These are phyloP conservation scores for Ceriops tagal DNA, from an alignment of 345 rosid species.

Conservation along the genomic window DNA sequence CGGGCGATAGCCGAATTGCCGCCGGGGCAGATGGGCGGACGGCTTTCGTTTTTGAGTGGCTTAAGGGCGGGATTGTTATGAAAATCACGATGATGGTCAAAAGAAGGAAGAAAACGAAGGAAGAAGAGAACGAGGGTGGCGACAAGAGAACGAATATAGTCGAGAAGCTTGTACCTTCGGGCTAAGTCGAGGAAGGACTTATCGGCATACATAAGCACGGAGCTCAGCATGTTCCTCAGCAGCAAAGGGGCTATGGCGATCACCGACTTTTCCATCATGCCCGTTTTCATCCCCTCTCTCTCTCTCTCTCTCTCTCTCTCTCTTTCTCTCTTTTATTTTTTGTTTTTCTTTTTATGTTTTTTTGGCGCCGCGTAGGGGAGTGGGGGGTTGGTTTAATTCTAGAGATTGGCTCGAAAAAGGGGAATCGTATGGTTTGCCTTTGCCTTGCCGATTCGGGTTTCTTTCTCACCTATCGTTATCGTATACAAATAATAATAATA, in stretches of 20 bases:
- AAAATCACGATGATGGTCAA: conserved; percentile 1
- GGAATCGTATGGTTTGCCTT: no score
- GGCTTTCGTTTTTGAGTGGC: conserved; percentile 12
- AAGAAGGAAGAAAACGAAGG: conserved; percentile 48
- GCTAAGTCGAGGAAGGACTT: conserved; percentile 50
- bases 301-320: no score
- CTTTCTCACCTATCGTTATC: no score
- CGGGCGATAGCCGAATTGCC: conserved; percentile 61
- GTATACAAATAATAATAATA: no score
- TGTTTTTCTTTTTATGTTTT: no score
- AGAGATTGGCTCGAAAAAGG: no score
- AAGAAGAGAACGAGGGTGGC: conserved; percentile 54
- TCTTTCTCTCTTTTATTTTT: no score
- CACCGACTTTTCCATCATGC: conserved; percentile 42
- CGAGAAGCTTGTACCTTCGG: conserved; percentile 43
- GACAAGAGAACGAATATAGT: conserved; percentile 45
- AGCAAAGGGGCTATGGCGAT: conserved; percentile 49
- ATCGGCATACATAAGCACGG: conserved; percentile 58
- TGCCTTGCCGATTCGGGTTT: no score
- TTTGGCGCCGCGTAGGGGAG: no score
- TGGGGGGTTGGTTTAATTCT: not conserved
- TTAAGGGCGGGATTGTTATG: conserved; percentile 2
- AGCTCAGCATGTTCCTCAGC: conserved; percentile 46
- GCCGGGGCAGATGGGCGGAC: conserved; percentile 1
- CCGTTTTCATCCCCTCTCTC: not conserved